Conservation (phyloP, 2,329 filamentous ascomycete species). For the Hypoxylon sp. region DNA sequence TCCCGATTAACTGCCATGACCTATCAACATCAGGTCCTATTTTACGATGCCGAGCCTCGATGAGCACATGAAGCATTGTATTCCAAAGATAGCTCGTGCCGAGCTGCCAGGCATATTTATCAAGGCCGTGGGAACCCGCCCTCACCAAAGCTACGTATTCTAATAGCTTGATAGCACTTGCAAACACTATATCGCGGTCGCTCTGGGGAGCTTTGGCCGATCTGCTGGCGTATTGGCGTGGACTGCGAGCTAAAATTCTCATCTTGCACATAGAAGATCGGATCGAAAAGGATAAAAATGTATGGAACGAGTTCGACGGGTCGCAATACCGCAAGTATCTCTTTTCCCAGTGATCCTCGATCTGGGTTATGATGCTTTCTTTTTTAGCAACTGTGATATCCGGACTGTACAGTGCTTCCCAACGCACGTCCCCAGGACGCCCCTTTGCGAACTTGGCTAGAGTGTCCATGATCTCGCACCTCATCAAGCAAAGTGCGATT, state of each 20-base stretch:
- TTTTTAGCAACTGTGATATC: slow-evolving; percentile 33
- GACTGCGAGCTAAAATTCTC: slow-evolving; percentile 44
- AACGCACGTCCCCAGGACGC: slow-evolving; percentile 30
- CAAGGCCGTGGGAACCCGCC: slow-evolving; percentile 41
- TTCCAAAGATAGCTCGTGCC: slow-evolving; percentile 53
- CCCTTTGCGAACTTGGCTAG: slow-evolving; percentile 59
- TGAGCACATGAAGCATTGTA: slow-evolving; percentile 52
- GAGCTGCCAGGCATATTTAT: slow-evolving; percentile 51
- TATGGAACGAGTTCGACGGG: slow-evolving; percentile 47
- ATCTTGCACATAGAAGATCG: slow-evolving; percentile 46
- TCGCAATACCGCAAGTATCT: slow-evolving; percentile 58
- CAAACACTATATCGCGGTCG: slow-evolving; percentile 46
- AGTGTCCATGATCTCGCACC: slow-evolving; percentile 60
- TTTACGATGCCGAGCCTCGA: slow-evolving; percentile 50
- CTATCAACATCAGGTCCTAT: slow-evolving; percentile 51
- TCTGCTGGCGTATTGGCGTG: slow-evolving; percentile 36
- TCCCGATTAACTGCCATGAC: slow-evolving; percentile 49
- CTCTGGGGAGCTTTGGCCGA: slow-evolving; percentile 39
- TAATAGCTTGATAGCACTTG: slow-evolving; percentile 41
- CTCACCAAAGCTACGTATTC: slow-evolving; percentile 46
- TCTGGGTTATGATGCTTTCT: slow-evolving; percentile 53
- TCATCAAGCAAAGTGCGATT: slow-evolving; percentile 58
- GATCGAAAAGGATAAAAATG: slow-evolving; percentile 33
- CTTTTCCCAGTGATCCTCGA: slow-evolving; percentile 55
- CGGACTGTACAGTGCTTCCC: slow-evolving; percentile 36